phyloP scores from a whole-genome alignment of 2,329 filamentous ascomycete genomes.

The Aschersonia sp. region DNA sequence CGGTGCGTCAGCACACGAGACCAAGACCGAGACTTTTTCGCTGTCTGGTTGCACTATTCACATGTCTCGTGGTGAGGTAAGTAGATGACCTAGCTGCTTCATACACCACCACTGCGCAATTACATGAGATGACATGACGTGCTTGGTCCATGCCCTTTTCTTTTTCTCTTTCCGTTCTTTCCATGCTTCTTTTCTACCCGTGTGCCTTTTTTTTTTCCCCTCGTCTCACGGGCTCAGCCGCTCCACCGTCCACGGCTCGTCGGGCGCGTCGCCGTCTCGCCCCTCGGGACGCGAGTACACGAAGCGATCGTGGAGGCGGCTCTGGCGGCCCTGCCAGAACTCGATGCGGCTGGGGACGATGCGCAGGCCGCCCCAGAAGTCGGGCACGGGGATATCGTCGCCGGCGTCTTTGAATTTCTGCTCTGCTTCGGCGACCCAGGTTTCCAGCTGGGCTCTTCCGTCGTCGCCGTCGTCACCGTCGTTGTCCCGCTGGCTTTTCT shows the following conservation, averaged over 20 bases:
- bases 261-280: slow-evolving; percentile 9
- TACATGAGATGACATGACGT: too few relatives aligned
- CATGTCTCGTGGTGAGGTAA: too few relatives aligned
- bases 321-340: slow-evolving; percentile 91
- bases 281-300: slow-evolving; percentile 53
- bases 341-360: slow-evolving; percentile 77
- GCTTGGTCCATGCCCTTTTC: too few relatives aligned
- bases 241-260: slow-evolving; percentile 48
- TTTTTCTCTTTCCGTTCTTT: too few relatives aligned
- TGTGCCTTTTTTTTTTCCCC: too few relatives aligned
- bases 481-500: neutral
- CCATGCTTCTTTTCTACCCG: too few relatives aligned
- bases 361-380: slow-evolving; percentile 87
- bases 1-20: too few relatives aligned
- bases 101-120: too few relatives aligned
- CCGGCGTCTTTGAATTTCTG: slow-evolving; percentile 50
- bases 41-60: too few relatives aligned
- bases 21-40: too few relatives aligned
- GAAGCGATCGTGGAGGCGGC: slow-evolving; percentile 86
- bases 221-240: slow-evolving; percentile 51
- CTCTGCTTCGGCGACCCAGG: slow-evolving; percentile 64
- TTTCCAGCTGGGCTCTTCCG: slow-evolving; percentile 59
- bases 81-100: too few relatives aligned
- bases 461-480: slow-evolving; percentile 33
- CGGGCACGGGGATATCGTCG: slow-evolving; percentile 75